These are phyloP conservation scores for Anaeramoeba ignava DNA, from an alignment of 78 protist genomes.

Conservation along the genomic window DNA sequence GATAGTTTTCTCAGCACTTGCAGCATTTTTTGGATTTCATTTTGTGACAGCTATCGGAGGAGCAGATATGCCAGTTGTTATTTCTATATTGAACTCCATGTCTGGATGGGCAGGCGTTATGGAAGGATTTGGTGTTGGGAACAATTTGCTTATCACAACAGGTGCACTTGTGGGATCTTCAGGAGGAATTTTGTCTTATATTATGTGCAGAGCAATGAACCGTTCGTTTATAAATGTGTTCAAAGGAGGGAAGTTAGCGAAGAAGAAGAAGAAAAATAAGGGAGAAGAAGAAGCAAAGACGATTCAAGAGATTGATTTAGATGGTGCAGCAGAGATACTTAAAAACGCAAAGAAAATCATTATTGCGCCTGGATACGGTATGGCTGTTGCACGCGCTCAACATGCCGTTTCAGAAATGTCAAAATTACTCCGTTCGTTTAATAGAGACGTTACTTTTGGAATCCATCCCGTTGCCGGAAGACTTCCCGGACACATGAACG, in stretches of 20 bases:
- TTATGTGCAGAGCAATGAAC: constrained; percentile 92
- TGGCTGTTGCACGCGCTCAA: constrained; percentile 86
- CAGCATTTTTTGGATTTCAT: constrained; percentile 60
- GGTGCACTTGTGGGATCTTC: constrained; percentile 89
- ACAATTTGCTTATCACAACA: constrained; percentile 57
- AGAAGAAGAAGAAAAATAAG: neutral
- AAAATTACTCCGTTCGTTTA: constrained; percentile 29
- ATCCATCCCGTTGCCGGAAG: constrained; percentile 94
- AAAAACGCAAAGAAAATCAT: constrained; percentile 33
- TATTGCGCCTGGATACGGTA: constrained; percentile 96
- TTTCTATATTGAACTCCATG: constrained; percentile 82
- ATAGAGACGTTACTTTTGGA: constrained; percentile 58
- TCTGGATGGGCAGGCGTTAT: constrained; percentile 82
- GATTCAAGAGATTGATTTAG: constrained; percentile 21
- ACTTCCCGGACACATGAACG: constrained; percentile 90
- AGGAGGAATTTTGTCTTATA: constrained; percentile 89
- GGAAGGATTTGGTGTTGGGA: constrained; percentile 39
- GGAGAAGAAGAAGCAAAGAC: neutral
- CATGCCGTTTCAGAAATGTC: constrained; percentile 67
- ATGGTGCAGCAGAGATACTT: constrained; percentile 17
- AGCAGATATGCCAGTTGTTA: constrained; percentile 96
- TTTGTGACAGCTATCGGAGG: constrained; percentile 75
- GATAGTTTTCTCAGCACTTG: constrained; percentile 6
- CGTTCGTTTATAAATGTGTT: constrained; percentile 69
- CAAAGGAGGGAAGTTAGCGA: neutral